Conservation (phyloP, 352 stramenopile species). For the Globisporangium nunn region DNA sequence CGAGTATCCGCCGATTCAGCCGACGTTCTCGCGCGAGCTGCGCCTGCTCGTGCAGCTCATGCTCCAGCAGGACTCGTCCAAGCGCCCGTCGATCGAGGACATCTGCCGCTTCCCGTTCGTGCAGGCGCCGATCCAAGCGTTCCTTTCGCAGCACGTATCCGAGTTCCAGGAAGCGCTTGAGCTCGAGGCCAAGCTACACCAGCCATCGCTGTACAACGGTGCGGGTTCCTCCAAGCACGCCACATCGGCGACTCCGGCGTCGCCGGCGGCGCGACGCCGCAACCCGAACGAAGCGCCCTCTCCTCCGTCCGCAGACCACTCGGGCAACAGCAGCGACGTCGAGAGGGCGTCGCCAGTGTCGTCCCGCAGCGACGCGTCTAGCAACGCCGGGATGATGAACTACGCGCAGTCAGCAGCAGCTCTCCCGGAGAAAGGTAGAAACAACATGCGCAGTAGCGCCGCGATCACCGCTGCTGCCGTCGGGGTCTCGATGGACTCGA, state of each 20-base stretch:
- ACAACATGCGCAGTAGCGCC: constrained; percentile 38
- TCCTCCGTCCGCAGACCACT: not conserved
- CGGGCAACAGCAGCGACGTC: constrained; percentile 23
- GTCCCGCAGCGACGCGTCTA: constrained; percentile 31
- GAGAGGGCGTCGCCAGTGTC: constrained; percentile 37
- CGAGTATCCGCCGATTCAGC: constrained; percentile 72
- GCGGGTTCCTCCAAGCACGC: not conserved
- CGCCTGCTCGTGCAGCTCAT: constrained; percentile 83
- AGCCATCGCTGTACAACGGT: constrained; percentile 57
- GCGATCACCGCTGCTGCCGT: constrained; percentile 41
- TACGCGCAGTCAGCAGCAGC: not conserved
- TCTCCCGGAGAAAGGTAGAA: constrained; percentile 14
- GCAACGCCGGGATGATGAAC: constrained; percentile 36
- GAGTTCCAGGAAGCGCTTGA: constrained; percentile 85
- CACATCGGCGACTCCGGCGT: constrained; percentile 16
- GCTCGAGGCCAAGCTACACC: constrained; percentile 82
- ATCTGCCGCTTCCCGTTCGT: constrained; percentile 87
- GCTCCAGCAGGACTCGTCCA: constrained; percentile 80
- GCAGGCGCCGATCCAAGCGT: constrained; percentile 76
- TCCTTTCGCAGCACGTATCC: constrained; percentile 77
- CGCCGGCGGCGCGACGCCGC: constrained; percentile 31
- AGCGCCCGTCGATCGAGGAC: constrained; percentile 85
- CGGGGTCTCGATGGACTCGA: constrained; percentile 37
- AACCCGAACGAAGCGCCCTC: constrained; percentile 32
- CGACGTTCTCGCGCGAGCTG: constrained; percentile 74